Conservation (phyloP, 805 yeast genomes). For the Zygotorulaspora florentina region DNA sequence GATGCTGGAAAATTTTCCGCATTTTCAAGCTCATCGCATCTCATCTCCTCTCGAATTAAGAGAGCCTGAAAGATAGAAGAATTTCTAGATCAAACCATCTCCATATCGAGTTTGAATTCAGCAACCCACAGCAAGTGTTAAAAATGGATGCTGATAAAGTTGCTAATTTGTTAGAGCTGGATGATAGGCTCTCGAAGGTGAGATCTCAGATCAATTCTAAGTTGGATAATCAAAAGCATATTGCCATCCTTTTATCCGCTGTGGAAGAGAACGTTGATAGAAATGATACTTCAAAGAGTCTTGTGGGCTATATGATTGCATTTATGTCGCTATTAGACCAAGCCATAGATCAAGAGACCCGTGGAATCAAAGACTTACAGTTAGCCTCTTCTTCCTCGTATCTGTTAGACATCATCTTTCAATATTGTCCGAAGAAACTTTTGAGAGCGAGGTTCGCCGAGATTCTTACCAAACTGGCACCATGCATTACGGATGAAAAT, state of each 20-base stretch:
- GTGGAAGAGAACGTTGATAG: constrained; percentile 84
- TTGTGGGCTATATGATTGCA: constrained; percentile 83
- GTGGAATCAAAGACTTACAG: constrained; percentile 50
- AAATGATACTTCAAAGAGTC: constrained; percentile 47
- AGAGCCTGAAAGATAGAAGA: not conserved
- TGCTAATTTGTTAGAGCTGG: constrained; percentile 46
- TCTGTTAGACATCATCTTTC: constrained; percentile 73
- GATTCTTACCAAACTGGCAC: constrained; percentile 74
- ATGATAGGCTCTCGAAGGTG: constrained; percentile 60
- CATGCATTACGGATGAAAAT: constrained; percentile 62
- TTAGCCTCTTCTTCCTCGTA: constrained; percentile 77
- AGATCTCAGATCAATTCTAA: constrained; percentile 73
- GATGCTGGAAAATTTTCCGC: constrained; percentile 7
- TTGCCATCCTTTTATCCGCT: constrained; percentile 78
- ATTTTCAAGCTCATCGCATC: constrained; percentile 19
- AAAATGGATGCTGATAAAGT: constrained; percentile 32
- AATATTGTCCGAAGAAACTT: constrained; percentile 64
- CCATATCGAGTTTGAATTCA: not conserved
- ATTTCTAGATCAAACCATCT: too few species aligned
- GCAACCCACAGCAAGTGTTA: not conserved
- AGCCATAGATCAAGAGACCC: constrained; percentile 46
- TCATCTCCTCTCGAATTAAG: constrained; percentile 28
- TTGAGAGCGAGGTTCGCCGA: constrained; percentile 72
- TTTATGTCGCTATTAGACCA: constrained; percentile 79
- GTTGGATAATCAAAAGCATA: constrained; percentile 78